Conservation (phyloP, 164 flowering plant species). For the Sextonia rubra region DNA sequence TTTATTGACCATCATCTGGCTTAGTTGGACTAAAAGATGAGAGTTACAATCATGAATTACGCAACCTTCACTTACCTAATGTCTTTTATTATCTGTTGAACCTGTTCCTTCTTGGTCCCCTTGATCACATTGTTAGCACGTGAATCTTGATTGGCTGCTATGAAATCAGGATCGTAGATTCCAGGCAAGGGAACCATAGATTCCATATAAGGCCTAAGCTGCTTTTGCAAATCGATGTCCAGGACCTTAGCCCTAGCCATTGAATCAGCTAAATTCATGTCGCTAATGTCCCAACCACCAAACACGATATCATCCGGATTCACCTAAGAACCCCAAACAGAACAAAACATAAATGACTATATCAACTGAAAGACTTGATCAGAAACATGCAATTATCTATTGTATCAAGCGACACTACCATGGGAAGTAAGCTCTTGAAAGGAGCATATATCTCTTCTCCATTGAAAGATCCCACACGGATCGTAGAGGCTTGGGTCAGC, state of each 20-base stretch:
- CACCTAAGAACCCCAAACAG: slow-evolving; percentile 39
- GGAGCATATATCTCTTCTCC: slow-evolving; percentile 99
- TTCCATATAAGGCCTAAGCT: slow-evolving; percentile 97
- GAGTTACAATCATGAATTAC: too few relatives aligned
- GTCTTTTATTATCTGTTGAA: slow-evolving; percentile 76
- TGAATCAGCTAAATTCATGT: slow-evolving; percentile 92
- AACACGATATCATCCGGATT: slow-evolving; percentile 94
- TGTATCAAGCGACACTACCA: slow-evolving; percentile 39
- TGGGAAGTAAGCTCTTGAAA: slow-evolving; percentile 96
- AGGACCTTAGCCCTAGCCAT: slow-evolving; percentile 95
- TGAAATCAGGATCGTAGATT: slow-evolving; percentile 90
- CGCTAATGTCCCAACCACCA: slow-evolving; percentile 99
- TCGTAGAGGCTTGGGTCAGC: slow-evolving; percentile 86
- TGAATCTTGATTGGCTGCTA: slow-evolving; percentile 92
- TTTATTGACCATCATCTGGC: too few relatives aligned
- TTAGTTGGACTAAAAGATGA: too few relatives aligned
- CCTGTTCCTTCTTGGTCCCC: slow-evolving; percentile 90
- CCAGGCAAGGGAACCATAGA: slow-evolving; percentile 98
- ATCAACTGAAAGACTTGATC: background rate
- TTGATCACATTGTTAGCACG: slow-evolving; percentile 87
- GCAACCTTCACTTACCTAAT: slow-evolving; percentile 48
- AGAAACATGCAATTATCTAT: background rate
- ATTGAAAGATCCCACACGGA: slow-evolving; percentile 89
- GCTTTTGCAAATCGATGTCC: slow-evolving; percentile 94
- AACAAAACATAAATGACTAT: background rate